A percentile compares a stretch with the other conserved stretches of the same genome.
These are phyloP conservation scores for Adansonia grandidieri DNA, from an alignment of 441 rosid genomes.

Conservation along the genomic window DNA sequence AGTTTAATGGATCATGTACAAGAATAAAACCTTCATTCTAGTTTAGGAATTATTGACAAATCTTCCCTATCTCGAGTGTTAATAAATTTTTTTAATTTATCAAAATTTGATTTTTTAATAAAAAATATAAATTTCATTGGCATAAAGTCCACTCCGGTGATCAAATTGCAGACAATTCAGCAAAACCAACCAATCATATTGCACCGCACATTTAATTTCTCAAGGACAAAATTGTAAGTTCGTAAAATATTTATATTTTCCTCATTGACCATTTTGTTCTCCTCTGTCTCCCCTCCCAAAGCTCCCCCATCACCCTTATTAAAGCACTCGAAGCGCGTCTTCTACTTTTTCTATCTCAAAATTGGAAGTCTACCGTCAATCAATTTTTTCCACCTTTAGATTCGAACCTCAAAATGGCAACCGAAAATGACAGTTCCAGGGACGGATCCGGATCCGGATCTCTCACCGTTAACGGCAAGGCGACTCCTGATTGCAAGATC, in stretches of 20 bases:
- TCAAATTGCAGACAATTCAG: not conserved
- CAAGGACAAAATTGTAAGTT: conserved; percentile 5
- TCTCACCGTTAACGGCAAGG: conserved; percentile 11
- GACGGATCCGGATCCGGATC: conserved; percentile 18
- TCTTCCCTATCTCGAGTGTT: too few relatives aligned
- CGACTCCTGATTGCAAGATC: conserved; percentile 2
- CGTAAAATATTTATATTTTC: not conserved
- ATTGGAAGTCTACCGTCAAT: not conserved
- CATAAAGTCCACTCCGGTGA: not conserved
- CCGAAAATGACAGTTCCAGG: conserved; percentile 9
- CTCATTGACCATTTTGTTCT: conserved; percentile 17
- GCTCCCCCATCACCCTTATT: not conserved
- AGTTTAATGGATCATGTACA: too few relatives aligned
- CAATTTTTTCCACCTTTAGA: not conserved
- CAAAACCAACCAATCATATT: not conserved
- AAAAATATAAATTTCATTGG: too few relatives aligned
- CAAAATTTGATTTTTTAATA: too few relatives aligned
- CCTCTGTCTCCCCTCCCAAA: not conserved
- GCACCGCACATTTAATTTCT: conserved; percentile 8
- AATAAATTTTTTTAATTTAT: too few relatives aligned
- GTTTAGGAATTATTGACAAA: too few relatives aligned
- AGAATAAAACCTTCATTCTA: too few relatives aligned
- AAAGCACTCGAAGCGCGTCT: not conserved
- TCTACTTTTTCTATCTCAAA: not conserved
- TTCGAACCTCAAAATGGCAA: conserved; percentile 10